These are phyloP conservation scores for Arabidopsis hybrid DNA, from an alignment of 441 rosid genomes.

Conservation along the genomic window DNA sequence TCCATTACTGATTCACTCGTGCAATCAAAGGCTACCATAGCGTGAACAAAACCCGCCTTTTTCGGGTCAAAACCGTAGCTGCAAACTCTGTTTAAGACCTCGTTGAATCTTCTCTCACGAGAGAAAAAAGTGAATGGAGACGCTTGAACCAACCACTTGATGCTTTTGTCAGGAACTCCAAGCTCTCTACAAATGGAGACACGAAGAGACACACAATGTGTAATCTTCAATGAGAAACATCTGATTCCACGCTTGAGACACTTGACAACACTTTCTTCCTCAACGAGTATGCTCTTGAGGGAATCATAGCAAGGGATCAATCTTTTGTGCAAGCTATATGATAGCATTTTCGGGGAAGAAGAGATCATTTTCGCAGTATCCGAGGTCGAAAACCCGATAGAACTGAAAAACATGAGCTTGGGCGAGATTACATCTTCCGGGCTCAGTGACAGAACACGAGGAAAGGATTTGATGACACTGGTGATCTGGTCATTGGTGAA, in stretches of 20 bases:
- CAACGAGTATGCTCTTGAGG: conserved; percentile 24
- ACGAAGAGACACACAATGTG: conserved; percentile 19
- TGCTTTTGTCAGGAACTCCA: conserved; percentile 42
- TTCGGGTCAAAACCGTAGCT: conserved; percentile 26
- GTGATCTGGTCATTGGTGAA: conserved; percentile 42
- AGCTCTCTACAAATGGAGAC: conserved; percentile 27
- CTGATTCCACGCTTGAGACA: conserved; percentile 7
- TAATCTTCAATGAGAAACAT: background rate
- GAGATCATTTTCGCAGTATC: conserved; percentile 26
- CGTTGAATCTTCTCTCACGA: conserved; percentile 1
- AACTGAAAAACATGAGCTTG: conserved; percentile 40
- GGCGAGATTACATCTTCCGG: conserved; percentile 31
- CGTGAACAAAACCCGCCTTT: conserved; percentile 34
- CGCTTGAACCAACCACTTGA: conserved; percentile 30
- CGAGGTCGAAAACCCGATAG: conserved; percentile 22
- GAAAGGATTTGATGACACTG: conserved; percentile 25
- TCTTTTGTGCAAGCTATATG: conserved; percentile 23
- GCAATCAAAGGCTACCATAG: conserved; percentile 19
- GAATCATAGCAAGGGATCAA: conserved; percentile 32
- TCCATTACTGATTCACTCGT: conserved; percentile 28
- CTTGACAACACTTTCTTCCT: conserved; percentile 29
- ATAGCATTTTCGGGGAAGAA: conserved; percentile 8
- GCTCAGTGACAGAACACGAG: conserved; percentile 6
- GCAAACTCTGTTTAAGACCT: conserved; percentile 19
- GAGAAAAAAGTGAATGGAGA: conserved; percentile 13